Conservation (phyloP, 2,329 filamentous ascomycete species). For the Diaporthe vexans region DNA sequence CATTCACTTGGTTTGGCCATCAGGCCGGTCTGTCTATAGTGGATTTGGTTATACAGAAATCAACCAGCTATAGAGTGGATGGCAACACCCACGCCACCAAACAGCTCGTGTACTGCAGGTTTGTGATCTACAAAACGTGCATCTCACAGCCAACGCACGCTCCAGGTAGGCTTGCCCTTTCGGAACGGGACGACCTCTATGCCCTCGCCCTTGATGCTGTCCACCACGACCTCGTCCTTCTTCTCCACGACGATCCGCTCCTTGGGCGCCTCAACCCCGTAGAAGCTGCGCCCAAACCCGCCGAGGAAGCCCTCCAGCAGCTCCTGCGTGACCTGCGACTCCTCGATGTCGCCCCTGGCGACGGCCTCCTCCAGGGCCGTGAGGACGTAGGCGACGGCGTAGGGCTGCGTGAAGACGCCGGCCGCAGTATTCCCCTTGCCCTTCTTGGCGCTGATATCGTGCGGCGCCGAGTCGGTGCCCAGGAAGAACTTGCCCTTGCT, state of each 20-base stretch:
- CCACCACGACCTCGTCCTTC: conserved; percentile 66
- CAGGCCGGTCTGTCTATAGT: conserved; percentile 32
- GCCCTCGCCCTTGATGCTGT: conserved; percentile 67
- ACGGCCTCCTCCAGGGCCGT: conserved; percentile 74
- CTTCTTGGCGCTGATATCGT: conserved; percentile 71
- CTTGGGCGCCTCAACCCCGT: conserved; percentile 64
- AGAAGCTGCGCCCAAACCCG: conserved; percentile 67
- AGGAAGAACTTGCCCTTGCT: conserved; percentile 80
- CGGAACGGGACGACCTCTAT: conserved; percentile 77
- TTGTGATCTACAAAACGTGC: background rate
- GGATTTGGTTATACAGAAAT: conserved; percentile 1
- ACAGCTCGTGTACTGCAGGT: background rate
- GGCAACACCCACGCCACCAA: background rate
- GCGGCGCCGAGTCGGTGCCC: conserved; percentile 78
- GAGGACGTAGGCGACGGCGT: conserved; percentile 69
- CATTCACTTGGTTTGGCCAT: background rate
- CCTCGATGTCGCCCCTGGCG: conserved; percentile 63
- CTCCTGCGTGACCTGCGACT: conserved; percentile 67
- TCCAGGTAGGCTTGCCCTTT: conserved; percentile 72
- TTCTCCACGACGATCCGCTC: conserved; percentile 70
- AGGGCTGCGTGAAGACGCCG: conserved; percentile 85
- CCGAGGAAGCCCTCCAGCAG: conserved; percentile 69
- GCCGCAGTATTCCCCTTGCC: conserved; percentile 72
- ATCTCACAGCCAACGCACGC: conserved; percentile 49
- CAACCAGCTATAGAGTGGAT: conserved; percentile 33